A percentile compares a stretch with the other conserved stretches of the same genome.
phyloP scores from a whole-genome alignment of 176 grass and related monocot genomes.

The Phyllostachys edulis region DNA sequence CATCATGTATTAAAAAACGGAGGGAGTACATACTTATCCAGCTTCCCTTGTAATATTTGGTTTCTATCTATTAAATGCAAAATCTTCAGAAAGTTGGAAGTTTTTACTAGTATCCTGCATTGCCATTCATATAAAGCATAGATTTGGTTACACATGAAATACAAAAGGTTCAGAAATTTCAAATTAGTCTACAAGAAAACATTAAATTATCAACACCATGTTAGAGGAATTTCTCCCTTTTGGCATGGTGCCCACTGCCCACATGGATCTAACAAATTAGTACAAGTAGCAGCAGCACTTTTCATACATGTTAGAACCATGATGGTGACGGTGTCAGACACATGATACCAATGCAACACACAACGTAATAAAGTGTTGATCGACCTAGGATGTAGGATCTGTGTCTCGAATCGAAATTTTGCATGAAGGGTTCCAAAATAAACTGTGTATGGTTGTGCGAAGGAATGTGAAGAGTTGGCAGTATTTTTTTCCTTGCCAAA shows the following conservation, averaged over 20 bases:
- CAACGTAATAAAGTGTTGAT: no score
- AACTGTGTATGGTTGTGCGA: neutral
- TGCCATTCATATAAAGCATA: neutral
- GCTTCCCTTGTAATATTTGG: neutral
- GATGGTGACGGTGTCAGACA: neutral
- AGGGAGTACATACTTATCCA: no score
- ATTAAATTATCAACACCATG: neutral
- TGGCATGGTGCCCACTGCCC: neutral
- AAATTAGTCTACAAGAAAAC: neutral
- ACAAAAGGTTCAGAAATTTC: neutral
- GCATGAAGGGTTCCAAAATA: neutral
- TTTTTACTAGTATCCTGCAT: neutral
- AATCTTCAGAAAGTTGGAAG: neutral
- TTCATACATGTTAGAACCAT: neutral
- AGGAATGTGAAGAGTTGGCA: neutral
- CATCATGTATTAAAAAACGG: no score
- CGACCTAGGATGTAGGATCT: no score
- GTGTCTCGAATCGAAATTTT: no score
- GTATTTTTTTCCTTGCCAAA: neutral
- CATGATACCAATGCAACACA: no score
- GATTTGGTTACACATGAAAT: neutral
- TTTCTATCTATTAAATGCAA: neutral
- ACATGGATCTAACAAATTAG: neutral
- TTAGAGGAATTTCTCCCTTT: neutral
- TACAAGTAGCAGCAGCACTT: neutral